Evolutionary conservation across 371 early-diverging fungal species (phyloP), one percentile per base, ranked within the genome.

Genomic region (Umbelopsis sp.): DNA sequence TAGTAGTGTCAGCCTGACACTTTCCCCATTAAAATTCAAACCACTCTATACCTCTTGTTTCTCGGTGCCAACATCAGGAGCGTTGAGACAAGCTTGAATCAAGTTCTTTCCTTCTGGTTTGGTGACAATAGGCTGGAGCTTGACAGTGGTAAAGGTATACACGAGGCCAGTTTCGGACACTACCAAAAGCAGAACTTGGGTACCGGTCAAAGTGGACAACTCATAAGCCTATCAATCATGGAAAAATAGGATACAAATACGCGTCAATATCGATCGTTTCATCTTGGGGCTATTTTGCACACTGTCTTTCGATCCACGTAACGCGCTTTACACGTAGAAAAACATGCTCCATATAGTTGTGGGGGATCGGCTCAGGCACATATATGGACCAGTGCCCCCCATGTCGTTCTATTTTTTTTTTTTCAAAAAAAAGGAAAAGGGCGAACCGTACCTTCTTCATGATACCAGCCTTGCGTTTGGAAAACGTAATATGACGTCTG

Each of bases 101-200:
- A 98, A 81, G 72, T 92, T 93, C 76, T 96, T 95, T 63, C 97
- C 97, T 73, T 97, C 97, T 8, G 96, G 89, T 75, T 96, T 92
- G 44, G 96, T 94, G 22, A 99, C 96, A 35, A 99, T 86, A 11
- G 98, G 97, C 75, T 97, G 96, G 37, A 99, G 84, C 77, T 97
- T 98, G 45, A 94, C 93, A 11, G 99, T 99, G 9, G 99, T 97
- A 79, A 97, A 99, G 4, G 99, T 98, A 80, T 99, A 99, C 10
- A 99, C 99, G 67, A 97, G 92, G 24, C 99, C 99, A 37, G 97
- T 97, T 76, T 97, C 99, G 4, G 97, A 95, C n/a, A 98, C 98
- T 4, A 99, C 94, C 44, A 99, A 77, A 57, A 99, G 83, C 64
- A 99, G 86, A 45, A 99, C 96, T 78, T 99, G 96, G 2, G 99